These are phyloP conservation scores for Trichoderma guizhouense DNA, from an alignment of 2,329 filamentous ascomycete genomes.

Conservation along the genomic window DNA sequence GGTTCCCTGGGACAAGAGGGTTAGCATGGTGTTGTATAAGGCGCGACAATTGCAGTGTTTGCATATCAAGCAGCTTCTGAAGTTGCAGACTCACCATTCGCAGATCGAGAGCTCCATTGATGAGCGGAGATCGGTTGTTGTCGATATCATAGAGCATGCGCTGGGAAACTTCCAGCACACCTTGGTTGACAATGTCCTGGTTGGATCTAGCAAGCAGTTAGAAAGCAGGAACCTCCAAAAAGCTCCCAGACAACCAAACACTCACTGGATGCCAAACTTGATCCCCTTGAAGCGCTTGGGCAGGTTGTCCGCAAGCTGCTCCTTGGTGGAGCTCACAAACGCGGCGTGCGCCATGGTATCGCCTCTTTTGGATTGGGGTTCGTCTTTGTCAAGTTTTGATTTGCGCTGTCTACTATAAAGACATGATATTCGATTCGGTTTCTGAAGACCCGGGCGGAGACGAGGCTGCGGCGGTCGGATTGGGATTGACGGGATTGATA, in stretches of 20 bases:
- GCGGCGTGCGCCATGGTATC: slow-evolving; percentile 19
- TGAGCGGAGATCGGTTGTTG: slow-evolving; percentile 69
- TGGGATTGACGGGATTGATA: background rate
- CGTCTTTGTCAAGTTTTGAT: background rate
- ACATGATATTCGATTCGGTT: background rate
- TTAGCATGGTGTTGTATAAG: background rate
- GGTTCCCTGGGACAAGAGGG: slow-evolving; percentile 55
- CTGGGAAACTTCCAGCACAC: slow-evolving; percentile 91
- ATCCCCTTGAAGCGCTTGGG: slow-evolving; percentile 91
- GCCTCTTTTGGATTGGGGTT: slow-evolving; percentile 4
- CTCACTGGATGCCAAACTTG: slow-evolving; percentile 85
- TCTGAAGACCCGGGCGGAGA: background rate
- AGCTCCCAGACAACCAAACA: background rate
- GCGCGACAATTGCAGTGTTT: background rate
- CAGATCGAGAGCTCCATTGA: slow-evolving; percentile 82
- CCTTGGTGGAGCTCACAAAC: slow-evolving; percentile 50
- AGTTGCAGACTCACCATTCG: slow-evolving; percentile 56
- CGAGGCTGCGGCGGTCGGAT: background rate
- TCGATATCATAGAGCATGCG: slow-evolving; percentile 89
- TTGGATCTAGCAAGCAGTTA: slow-evolving; percentile 60
- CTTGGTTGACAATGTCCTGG: slow-evolving; percentile 93
- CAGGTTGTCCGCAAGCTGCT: slow-evolving; percentile 83
- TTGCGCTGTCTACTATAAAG: slow-evolving; percentile 3
- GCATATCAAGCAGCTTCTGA: background rate
- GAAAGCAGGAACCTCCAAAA: background rate